These are phyloP conservation scores for Pythium biforme DNA, from an alignment of 352 stramenopile genomes.

Conservation along the genomic window DNA sequence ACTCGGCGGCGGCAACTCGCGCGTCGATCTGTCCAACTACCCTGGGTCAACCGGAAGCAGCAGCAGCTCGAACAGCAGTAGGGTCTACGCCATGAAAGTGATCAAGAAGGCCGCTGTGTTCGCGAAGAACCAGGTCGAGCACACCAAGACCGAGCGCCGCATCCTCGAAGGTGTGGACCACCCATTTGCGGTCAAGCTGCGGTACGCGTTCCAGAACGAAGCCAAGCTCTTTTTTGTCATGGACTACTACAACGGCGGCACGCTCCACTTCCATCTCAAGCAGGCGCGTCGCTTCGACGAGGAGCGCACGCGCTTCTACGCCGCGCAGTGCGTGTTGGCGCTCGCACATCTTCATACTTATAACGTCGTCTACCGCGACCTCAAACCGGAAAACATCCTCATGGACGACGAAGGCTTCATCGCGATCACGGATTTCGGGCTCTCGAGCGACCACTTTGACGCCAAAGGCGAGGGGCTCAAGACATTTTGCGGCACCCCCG, in stretches of 20 bases:
- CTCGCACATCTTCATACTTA: slow-evolving; percentile 84
- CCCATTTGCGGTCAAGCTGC: slow-evolving; percentile 84
- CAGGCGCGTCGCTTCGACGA: slow-evolving; percentile 73
- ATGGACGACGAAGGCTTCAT: slow-evolving; percentile 84
- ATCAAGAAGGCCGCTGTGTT: slow-evolving; percentile 90
- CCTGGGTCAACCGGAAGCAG: slow-evolving; percentile 3
- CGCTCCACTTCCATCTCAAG: slow-evolving; percentile 80
- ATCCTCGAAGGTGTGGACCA: slow-evolving; percentile 86
- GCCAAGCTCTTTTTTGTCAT: slow-evolving; percentile 89
- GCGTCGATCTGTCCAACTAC: slow-evolving; percentile 8
- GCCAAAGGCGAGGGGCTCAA: slow-evolving; percentile 69
- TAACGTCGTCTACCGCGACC: slow-evolving; percentile 91
- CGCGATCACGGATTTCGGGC: slow-evolving; percentile 87
- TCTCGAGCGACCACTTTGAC: slow-evolving; percentile 77
- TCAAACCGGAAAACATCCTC: slow-evolving; percentile 94
- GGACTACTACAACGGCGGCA: slow-evolving; percentile 88
- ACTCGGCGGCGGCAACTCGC: background rate
- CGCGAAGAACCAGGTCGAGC: slow-evolving; percentile 88
- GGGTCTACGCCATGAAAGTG: slow-evolving; percentile 92
- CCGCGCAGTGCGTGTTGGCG: slow-evolving; percentile 76
- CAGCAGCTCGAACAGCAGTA: slow-evolving; percentile 22
- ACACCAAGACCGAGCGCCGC: slow-evolving; percentile 89
- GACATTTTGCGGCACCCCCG: slow-evolving; percentile 82
- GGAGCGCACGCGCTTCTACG: slow-evolving; percentile 68
- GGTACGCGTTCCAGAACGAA: slow-evolving; percentile 85